Evolutionary conservation across 2,329 filamentous ascomycete species (phyloP), one percentile per base, ranked within the genome.

Genomic region (Lasiodiplodia sp.): DNA sequence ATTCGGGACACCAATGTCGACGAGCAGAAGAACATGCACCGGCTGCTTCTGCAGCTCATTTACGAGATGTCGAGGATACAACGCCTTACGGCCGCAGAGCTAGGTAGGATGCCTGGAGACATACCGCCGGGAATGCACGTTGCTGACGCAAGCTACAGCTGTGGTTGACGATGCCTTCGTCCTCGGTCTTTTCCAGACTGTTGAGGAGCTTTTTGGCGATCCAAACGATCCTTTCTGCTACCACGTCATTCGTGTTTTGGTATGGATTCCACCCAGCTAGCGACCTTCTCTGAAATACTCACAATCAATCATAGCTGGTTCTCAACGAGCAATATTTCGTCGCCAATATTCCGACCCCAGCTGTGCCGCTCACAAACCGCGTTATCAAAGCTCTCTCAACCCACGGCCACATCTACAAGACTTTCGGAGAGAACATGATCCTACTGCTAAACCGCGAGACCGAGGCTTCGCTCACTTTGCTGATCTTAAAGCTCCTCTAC

Each of bases 281-380:
- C 21, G 18, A 3, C 18, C 3, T 3, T 38, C 38, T 34, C 25
- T 28, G 44, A 2, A 4, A 40, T 44, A 18, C 65, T 72, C 49
- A 71, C 66, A 53, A 31, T 66, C 21, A 21, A 40, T 55, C 16
- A 63, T 72, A 97, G 93, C 87, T 99, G 74, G 94, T 98, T 34
- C 83, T 99, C 72, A 99, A 99, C 80, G 96, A 99, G 80, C 96
- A 99, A 80, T 99, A 97, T 80, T 97, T 99, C 92, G 90, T 98
- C 67, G 87, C 86, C 31, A 73, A 92, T 86, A 85, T 78, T 83
- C 55, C 71, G 75, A 72, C 79, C 75, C 73, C 78, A 74, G 72
- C 76, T 72, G 55, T 73, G 76, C 87, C 88, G 4, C 81, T 96
- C 68, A 98, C 96, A 4, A 99, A 99, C 77, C 90, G 94, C 72